These are phyloP conservation scores for Pyricularia sp. DNA, from an alignment of 2,329 filamentous ascomycete species.

Conservation along the genomic window DNA sequence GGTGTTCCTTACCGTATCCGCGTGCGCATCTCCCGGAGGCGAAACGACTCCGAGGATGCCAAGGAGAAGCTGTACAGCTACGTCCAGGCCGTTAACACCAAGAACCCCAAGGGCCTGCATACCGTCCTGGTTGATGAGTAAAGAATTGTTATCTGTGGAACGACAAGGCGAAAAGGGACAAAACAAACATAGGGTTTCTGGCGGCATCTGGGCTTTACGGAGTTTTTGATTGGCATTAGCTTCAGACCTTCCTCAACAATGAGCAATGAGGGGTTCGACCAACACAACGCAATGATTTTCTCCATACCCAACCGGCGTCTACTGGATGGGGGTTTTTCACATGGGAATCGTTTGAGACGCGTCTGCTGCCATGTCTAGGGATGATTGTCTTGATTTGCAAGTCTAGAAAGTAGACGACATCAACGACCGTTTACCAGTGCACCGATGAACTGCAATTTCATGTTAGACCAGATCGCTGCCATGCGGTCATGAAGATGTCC, in stretches of 20 bases:
- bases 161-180: slow-evolving; percentile 13
- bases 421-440: neutral
- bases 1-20: slow-evolving; percentile 95
- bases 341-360: neutral
- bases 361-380: neutral
- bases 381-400: neutral
- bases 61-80: slow-evolving; percentile 99
- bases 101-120: slow-evolving; percentile 95
- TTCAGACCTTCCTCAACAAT: slow-evolving; percentile 4
- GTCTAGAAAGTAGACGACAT: neutral
- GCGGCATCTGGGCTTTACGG: slow-evolving; percentile 6
- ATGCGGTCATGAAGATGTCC: neutral
- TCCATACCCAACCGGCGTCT: neutral
- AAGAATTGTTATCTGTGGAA: slow-evolving; percentile 17
- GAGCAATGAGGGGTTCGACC: slow-evolving; percentile 2
- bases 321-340: neutral
- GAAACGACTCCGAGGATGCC: slow-evolving; percentile 99
- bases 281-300: neutral
- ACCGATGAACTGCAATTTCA: neutral
- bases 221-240: slow-evolving; percentile 6
- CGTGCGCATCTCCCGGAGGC: slow-evolving; percentile 96
- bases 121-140: slow-evolving; percentile 77
- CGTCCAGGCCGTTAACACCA: slow-evolving; percentile 98
- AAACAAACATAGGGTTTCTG: slow-evolving; percentile 9
- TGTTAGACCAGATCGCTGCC: neutral